These are phyloP conservation scores for Rhizopogon roseolus DNA, from an alignment of 768 basidiomycete species.

Conservation along the genomic window DNA sequence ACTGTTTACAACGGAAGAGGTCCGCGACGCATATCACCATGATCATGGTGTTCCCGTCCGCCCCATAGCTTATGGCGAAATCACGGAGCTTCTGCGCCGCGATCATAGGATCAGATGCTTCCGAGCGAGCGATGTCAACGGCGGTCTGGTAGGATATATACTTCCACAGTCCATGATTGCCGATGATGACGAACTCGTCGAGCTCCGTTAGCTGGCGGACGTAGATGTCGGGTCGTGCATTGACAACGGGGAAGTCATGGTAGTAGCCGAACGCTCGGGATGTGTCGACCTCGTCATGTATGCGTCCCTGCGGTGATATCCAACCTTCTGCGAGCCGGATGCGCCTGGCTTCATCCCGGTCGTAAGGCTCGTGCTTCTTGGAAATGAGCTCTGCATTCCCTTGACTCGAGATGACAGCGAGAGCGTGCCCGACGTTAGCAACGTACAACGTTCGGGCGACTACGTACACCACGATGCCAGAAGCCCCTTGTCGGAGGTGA, in stretches of 20 bases:
- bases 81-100: slow-evolving; percentile 97
- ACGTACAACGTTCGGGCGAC: slow-evolving; percentile 75
- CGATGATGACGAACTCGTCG: slow-evolving; percentile 96
- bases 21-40: slow-evolving; percentile 90
- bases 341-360: slow-evolving; percentile 76
- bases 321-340: slow-evolving; percentile 92
- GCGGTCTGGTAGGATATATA: slow-evolving; percentile 92
- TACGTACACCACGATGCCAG: slow-evolving; percentile 85
- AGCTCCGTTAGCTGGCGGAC: slow-evolving; percentile 66
- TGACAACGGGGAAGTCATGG: slow-evolving; percentile 84
- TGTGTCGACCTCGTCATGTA: slow-evolving; percentile 88
- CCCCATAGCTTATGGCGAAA: slow-evolving; percentile 95
- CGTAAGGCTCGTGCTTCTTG: slow-evolving; percentile 84
- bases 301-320: slow-evolving; percentile 85
- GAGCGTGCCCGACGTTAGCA: slow-evolving; percentile 84
- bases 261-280: slow-evolving; percentile 95
- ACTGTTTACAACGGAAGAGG: slow-evolving; percentile 58
- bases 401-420: slow-evolving; percentile 79
- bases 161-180: slow-evolving; percentile 91
- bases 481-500: slow-evolving; percentile 67
- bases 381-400: slow-evolving; percentile 75
- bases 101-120: slow-evolving; percentile 68
- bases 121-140: slow-evolving; percentile 87
- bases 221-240: slow-evolving; percentile 78
- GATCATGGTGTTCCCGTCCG: slow-evolving; percentile 92